Evolutionary conservation across 345 rosid species (phyloP).

Genomic region (Camelina hispida): DNA sequence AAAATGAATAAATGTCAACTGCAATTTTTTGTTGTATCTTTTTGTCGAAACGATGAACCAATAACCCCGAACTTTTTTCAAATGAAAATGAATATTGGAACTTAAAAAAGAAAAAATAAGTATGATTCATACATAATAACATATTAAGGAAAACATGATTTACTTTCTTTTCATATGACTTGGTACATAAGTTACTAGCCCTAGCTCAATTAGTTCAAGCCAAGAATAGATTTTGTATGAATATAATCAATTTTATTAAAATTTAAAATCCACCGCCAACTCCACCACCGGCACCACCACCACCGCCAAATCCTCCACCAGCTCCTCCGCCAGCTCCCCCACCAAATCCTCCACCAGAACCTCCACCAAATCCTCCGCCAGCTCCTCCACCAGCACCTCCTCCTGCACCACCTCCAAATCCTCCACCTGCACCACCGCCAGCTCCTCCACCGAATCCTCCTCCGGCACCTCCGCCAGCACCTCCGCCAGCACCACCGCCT

Average conservation of each 20-base stretch:
- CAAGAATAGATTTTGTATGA: conserved; percentile 22
- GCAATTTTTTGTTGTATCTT: no score
- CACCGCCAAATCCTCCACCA: conserved; percentile 43
- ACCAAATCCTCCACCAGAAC: conserved; percentile 31
- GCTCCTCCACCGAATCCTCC: conserved; percentile 26
- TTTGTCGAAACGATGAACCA: no score
- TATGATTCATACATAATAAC: conserved; percentile 17
- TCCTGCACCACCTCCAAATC: conserved; percentile 26
- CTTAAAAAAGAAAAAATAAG: background rate
- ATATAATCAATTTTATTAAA: conserved; percentile 3
- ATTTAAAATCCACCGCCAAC: conserved; percentile 37
- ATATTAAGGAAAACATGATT: conserved; percentile 17
- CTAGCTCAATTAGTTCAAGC: conserved; percentile 32
- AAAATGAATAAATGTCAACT: no score
- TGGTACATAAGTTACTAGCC: conserved; percentile 33
- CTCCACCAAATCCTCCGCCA: conserved; percentile 39
- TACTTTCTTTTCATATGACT: conserved; percentile 25
- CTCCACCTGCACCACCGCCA: conserved; percentile 37
- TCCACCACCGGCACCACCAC: conserved; percentile 37
- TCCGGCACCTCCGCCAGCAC: conserved; percentile 22
- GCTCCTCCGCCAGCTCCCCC: conserved; percentile 41
- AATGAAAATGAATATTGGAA: no score
- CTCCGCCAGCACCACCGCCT: conserved; percentile 16
- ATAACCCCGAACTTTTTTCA: no score
- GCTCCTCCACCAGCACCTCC: conserved; percentile 39